Base-by-base conservation (phyloP, 2,329 filamentous ascomycete genomes). In the Neonectria punicea region DNA sequence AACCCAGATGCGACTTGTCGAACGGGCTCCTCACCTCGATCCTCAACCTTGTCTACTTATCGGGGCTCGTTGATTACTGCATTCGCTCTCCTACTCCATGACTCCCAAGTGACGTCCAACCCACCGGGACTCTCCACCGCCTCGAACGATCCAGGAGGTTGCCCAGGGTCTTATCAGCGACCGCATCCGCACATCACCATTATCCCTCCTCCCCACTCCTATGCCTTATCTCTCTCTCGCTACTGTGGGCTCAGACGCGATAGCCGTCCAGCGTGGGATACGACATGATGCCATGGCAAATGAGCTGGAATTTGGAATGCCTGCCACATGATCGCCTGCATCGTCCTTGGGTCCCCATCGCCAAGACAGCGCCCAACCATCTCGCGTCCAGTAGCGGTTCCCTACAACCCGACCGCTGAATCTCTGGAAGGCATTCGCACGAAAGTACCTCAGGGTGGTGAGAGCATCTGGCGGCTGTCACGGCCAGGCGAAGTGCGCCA, bases 171-270 rank as follows among this genome's bases (percentile, higher is more conserved):
- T 63, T 58, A 58, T 63, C 61, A 58, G 54, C 32, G 25, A 49
- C 36, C 36, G 14, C 14, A 39, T 39, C 36, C 36, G 36, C 39
- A 20, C 9, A 44, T 55, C 54, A 34, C 18, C n/a, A 8, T 43
- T 39, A 49, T 57, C 54, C 55, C 55, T 51, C 20, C 50, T 63
- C 61, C 43, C 61, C 61, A 63, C 61, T 41, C 54, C 47, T 39
- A 44, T 46, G 61, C 55, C 61, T 63, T 63, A 63, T 63, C 61
- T 41, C 39, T 18, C 39, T 20, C 39, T 18, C 39, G 1, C 10
- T 11, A 43, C 50, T 53, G 53, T 41, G 53, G 51, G 43, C 10
- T 55, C 41, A 32, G 11, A 16, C 46, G 36, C 46, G 54, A 58
- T 43, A 32, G 30, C 32, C 10, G 11, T 47, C 22, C 49, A 16